phyloP scores from a whole-genome alignment of 495 filamentous ascomycete species.

The Tuber borchii region DNA sequence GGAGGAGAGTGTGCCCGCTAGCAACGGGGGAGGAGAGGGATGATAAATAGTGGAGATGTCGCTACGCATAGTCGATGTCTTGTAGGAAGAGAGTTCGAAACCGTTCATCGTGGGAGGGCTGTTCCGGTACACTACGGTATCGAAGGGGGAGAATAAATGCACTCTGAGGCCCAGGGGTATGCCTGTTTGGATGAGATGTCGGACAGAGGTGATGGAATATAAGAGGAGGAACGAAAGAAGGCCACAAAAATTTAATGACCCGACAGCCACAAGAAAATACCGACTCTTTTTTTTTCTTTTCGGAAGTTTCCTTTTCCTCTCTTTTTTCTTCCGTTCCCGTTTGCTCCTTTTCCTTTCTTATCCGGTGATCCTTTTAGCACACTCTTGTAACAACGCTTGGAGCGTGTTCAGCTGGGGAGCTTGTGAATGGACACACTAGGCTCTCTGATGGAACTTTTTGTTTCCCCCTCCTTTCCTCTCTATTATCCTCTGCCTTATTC shows the following conservation, averaged over 20 bases:
- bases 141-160: background rate
- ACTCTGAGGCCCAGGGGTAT: background rate
- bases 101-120: background rate
- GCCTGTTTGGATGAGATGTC: background rate
- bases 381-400: background rate
- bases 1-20: background rate
- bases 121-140: background rate
- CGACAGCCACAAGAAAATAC: background rate
- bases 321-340: background rate
- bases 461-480: background rate
- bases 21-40: background rate
- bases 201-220: background rate
- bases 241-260: background rate
- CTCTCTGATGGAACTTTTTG: background rate
- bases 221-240: background rate
- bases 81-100: background rate
- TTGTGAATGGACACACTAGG: background rate
- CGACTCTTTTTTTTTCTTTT: background rate
- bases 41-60: background rate
- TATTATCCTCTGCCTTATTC: background rate
- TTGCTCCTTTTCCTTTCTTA: background rate
- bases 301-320: background rate
- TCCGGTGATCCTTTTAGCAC: background rate
- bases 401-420: background rate
- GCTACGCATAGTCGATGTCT: background rate